Base-by-base conservation (phyloP, 2,329 filamentous ascomycete species). In the Microdochium trichocladiopsis region DNA sequence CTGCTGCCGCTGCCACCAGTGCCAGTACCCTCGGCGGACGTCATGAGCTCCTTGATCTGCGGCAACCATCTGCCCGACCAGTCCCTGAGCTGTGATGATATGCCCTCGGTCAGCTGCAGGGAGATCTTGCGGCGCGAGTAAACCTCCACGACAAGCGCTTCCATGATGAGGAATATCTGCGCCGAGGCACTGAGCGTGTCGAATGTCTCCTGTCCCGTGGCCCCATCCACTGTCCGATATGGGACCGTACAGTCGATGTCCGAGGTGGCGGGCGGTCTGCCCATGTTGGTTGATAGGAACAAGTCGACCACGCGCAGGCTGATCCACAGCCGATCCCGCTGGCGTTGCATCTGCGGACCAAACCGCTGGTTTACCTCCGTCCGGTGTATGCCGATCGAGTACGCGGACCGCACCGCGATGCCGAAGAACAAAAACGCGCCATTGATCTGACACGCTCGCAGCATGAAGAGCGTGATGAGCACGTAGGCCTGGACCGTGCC, bases 111-210 rank as follows among this genome's bases (percentile, higher is more conserved):
- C 11, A 80, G 61, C 47, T 76, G 74, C 2, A 77, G 65, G 0
- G 77, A 78, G 4, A 80, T 76, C 60, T 79, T 80, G 2, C 72
- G 69, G 3, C 76, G 65, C 2, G 77, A 79, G 56, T 79, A 81
- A 3, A 81, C 72, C 53, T 79, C 72, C 0, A 76, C 60, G 0
- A 80, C 75, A 2, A 81, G 71, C 1, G 67, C 66, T 55, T 81
- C 78, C 0, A 72, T 71, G 2, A 81, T 74, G 0, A 78, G 61
- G 8, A 80, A 69, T 14, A 80, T 76, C 58, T 80, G 78, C 0
- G 76, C 76, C 0, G 75, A 76, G 0, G 77, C 75, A 50, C 79
- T 74, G 6, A 80, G 67, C 0, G 80, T 56, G 47, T 79, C 74
- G 8, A 72, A 69, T 0, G 54, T 56, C 48, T 78, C 76, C 6